phyloP scores from a whole-genome alignment of 2,329 filamentous ascomycete species.

The Zymoseptoria crescenta region DNA sequence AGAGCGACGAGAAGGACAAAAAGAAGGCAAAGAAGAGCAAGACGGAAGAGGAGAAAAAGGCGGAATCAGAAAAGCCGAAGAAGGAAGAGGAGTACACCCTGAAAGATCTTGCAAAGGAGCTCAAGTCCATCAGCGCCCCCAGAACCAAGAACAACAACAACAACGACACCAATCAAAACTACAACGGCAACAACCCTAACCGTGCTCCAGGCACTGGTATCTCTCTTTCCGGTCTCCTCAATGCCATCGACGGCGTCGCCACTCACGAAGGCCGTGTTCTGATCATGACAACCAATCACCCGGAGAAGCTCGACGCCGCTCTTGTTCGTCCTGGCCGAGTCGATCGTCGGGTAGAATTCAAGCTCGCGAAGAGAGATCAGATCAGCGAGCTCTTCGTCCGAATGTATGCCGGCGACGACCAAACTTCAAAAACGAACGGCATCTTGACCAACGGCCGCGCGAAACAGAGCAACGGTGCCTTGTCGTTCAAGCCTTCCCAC shows the following conservation, averaged over 20 bases:
- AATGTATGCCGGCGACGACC: constrained; percentile 27
- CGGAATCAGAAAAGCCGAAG: constrained; percentile 13
- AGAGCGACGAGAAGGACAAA: constrained; percentile 22
- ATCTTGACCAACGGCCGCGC: neutral
- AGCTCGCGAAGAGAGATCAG: constrained; percentile 35
- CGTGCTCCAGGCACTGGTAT: constrained; percentile 48
- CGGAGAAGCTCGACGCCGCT: constrained; percentile 57
- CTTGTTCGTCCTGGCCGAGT: constrained; percentile 67
- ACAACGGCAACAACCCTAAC: constrained; percentile 9
- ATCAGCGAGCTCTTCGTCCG: constrained; percentile 37
- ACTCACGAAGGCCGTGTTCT: constrained; percentile 71
- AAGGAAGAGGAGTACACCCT: constrained; percentile 23
- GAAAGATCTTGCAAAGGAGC: constrained; percentile 23
- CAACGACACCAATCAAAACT: constrained; percentile 4
- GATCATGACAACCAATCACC: constrained; percentile 75
- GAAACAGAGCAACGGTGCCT: neutral
- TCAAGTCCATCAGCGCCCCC: constrained; percentile 16
- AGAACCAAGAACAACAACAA: neutral
- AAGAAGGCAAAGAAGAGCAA: constrained; percentile 8
- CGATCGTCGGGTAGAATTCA: constrained; percentile 59
- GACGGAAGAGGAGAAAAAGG: constrained; percentile 11
- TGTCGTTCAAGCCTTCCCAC: neutral
- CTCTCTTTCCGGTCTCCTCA: constrained; percentile 69
- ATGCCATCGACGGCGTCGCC: constrained; percentile 75
- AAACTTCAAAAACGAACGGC: constrained; percentile 5